Base-by-base conservation (phyloP, 2,329 filamentous ascomycete genomes). In the Cryphonectria parasitica region DNA sequence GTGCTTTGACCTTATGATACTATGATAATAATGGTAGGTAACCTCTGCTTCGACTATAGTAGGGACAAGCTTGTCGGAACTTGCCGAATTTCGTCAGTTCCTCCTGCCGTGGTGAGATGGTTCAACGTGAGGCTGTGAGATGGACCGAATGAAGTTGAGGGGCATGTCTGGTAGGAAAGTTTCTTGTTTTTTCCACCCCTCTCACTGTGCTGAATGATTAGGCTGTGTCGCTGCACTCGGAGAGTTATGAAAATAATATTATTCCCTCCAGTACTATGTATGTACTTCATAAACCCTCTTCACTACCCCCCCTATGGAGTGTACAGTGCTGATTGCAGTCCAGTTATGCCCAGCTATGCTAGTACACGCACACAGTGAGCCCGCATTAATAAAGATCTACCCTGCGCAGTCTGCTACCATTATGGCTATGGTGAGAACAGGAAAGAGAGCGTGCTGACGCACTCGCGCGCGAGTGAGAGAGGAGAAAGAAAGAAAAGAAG, bases 1-100 rank as follows among this genome's bases (percentile, higher is more conserved):
- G 45, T 39, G 36, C 34, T 34, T 34, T 49, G 45, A 34, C 34
- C 34, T 6, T n/a, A 49, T 49, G 45, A n/a, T 19, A 49, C 19
- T n/a, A n/a, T 17, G 45, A 49, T 17, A n/a, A 3, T 39, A 19
- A 22, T 45, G 25, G 52, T 10, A 52, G 6, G 45, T 52, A 7
- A 22, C 6, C 43, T 49, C 6, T 54, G 49, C 22, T 43, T 43
- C 41, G 41, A 43, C 41, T 4, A 45, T n/a, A 7, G 45, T 49
- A 49, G 52, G 25, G 56, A 39, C 34, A n/a, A 15, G 31, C 58
- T 61, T 19, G 31, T 61, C 58, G 58, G 58, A 61, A 61, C 31
- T n/a, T 61, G 58, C 58, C 58, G 58, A 61, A n/a, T 39, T 34
- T 61, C 31, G 17, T 36, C 22, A 39, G n/a, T 61, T n/a, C 15